Evolutionary conservation across 2,329 filamentous ascomycete species (phyloP).

Genomic region (Monosporascus sp.): DNA sequence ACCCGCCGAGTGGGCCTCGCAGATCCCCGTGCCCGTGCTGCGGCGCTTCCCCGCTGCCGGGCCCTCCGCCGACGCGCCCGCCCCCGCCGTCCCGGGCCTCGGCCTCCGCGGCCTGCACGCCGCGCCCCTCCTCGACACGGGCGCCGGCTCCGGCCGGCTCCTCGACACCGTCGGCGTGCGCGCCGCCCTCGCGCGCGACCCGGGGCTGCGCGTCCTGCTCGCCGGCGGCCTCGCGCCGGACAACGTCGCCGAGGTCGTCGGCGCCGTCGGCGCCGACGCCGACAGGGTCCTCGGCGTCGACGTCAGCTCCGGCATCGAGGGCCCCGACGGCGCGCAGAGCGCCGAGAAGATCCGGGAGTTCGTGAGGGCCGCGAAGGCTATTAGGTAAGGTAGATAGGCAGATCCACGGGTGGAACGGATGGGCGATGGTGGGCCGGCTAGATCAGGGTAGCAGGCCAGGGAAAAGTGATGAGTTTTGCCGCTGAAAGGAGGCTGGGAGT

Average conservation of each 20-base stretch:
- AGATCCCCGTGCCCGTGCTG: conserved; percentile 91
- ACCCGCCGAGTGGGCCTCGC: conserved; percentile 81
- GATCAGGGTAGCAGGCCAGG: neutral
- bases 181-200: conserved; percentile 59
- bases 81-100: conserved; percentile 67
- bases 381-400: conserved; percentile 41
- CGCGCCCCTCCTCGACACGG: conserved; percentile 81
- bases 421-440: neutral
- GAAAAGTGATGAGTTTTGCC: neutral
- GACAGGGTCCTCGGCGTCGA: conserved; percentile 76
- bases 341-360: conserved; percentile 77
- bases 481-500: neutral
- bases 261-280: conserved; percentile 53
- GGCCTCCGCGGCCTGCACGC: conserved; percentile 74
- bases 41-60: conserved; percentile 55
- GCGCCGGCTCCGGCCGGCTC: conserved; percentile 70
- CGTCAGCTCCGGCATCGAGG: conserved; percentile 91
- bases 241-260: conserved; percentile 67
- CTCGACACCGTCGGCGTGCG: conserved; percentile 69
- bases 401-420: no score
- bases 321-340: conserved; percentile 72
- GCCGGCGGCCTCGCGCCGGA: conserved; percentile 79
- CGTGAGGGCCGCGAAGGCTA: conserved; percentile 65
- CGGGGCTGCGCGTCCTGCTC: conserved; percentile 68
- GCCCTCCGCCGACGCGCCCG: conserved; percentile 16